These are phyloP conservation scores for Lepidium africanum DNA, from an alignment of 345 rosid species.

Conservation along the genomic window DNA sequence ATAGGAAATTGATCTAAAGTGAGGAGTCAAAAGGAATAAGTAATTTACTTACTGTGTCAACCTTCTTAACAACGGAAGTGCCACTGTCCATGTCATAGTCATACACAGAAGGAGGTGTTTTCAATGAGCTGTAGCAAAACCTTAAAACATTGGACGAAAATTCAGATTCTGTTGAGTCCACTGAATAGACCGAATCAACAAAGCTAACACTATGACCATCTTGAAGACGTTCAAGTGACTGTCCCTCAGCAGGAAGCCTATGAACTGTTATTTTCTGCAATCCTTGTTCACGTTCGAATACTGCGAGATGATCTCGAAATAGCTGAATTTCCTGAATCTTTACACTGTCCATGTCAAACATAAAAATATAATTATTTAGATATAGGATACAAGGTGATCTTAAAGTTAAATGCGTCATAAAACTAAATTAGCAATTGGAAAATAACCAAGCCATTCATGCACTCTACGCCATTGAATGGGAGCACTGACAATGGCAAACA, in stretches of 20 bases:
- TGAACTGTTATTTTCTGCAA: constrained; percentile 53
- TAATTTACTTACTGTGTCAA: constrained; percentile 56
- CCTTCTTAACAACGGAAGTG: constrained; percentile 67
- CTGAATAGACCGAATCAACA: constrained; percentile 63
- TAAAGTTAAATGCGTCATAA: background rate
- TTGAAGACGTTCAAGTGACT: constrained; percentile 59
- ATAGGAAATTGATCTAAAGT: background rate
- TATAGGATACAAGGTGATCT: background rate
- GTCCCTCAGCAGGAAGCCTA: constrained; percentile 62
- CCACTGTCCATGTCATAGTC: constrained; percentile 77
- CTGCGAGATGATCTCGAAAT: constrained; percentile 68
- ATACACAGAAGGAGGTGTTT: constrained; percentile 72
- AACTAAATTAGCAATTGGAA: background rate
- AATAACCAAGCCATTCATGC: background rate
- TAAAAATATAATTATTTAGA: background rate
- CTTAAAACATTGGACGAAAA: constrained; percentile 66
- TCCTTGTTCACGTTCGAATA: constrained; percentile 76
- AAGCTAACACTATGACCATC: constrained; percentile 57
- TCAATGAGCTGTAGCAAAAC: constrained; percentile 74
- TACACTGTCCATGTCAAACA: constrained; percentile 38
- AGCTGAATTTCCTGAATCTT: constrained; percentile 76
- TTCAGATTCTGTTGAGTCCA: constrained; percentile 44
- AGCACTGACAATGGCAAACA: background rate
- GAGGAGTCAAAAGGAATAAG: background rate
- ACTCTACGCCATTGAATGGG: background rate